Evolutionary conservation across 768 basidiomycete genomes (phyloP).

Genomic region (Pisolithus microcarpus): DNA sequence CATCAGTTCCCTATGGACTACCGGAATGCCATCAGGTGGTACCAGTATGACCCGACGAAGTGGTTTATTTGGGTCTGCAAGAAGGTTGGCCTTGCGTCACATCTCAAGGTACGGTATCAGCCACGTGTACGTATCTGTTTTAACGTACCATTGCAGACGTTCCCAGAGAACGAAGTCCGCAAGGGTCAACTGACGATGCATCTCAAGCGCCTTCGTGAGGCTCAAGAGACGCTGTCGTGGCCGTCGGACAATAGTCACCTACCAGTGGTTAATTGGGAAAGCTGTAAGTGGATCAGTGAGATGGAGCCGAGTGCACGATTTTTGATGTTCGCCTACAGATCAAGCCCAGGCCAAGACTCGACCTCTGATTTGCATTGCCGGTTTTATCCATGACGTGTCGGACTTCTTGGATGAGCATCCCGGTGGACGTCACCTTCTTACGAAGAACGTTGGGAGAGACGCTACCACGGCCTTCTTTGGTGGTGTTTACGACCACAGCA

Average conservation of each 20-base stretch:
- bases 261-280: constrained; percentile 81
- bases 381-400: constrained; percentile 88
- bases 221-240: constrained; percentile 74
- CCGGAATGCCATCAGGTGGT: constrained; percentile 88
- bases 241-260: constrained; percentile 69
- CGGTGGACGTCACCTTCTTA: constrained; percentile 78
- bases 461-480: constrained; percentile 94
- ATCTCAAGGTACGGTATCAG: constrained; percentile 40
- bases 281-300: constrained; percentile 44
- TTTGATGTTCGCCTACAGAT: constrained; percentile 40
- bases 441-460: constrained; percentile 83
- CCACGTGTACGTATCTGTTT: neutral
- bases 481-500: constrained; percentile 83
- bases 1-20: constrained; percentile 97
- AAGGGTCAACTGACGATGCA: constrained; percentile 95
- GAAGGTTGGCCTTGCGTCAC: constrained; percentile 43
- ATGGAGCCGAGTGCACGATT: neutral
- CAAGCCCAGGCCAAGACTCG: constrained; percentile 73
- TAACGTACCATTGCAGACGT: constrained; percentile 25
- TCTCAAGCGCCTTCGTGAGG: constrained; percentile 75
- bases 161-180: constrained; percentile 65
- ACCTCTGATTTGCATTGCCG: constrained; percentile 79
- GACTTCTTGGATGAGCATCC: constrained; percentile 87
- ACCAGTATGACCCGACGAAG: constrained; percentile 90
- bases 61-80: constrained; percentile 65